These are phyloP conservation scores for Trametes meyenii DNA, from an alignment of 768 basidiomycete species.

Conservation along the genomic window DNA sequence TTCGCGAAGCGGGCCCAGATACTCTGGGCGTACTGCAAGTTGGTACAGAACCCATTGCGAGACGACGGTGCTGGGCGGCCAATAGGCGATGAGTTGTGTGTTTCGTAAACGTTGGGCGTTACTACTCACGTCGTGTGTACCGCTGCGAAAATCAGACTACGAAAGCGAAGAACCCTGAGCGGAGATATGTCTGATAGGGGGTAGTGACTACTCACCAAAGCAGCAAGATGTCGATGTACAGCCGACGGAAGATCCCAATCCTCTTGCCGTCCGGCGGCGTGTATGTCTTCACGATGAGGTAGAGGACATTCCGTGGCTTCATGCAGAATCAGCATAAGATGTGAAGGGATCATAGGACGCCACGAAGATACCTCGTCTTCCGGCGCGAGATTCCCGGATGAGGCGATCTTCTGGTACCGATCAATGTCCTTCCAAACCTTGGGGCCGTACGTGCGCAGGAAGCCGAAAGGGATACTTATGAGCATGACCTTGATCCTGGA, in stretches of 20 bases:
- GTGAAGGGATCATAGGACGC: neutral
- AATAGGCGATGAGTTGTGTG: neutral
- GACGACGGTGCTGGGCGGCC: slow-evolving; percentile 33
- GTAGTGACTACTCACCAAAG: slow-evolving; percentile 27
- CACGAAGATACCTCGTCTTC: slow-evolving; percentile 17
- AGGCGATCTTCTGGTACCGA: slow-evolving; percentile 21
- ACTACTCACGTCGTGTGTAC: slow-evolving; percentile 41
- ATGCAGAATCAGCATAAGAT: neutral
- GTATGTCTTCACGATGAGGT: slow-evolving; percentile 25
- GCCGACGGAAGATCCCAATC: slow-evolving; percentile 21
- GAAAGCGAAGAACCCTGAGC: neutral
- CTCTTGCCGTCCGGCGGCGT: slow-evolving; percentile 5
- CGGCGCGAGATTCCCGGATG: slow-evolving; percentile 12
- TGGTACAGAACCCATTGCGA: slow-evolving; percentile 40
- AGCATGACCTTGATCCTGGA: slow-evolving; percentile 27
- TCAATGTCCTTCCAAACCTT: slow-evolving; percentile 23
- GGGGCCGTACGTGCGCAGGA: slow-evolving; percentile 24
- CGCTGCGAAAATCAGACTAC: slow-evolving; percentile 39
- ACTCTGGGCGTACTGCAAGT: slow-evolving; percentile 35
- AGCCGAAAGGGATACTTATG: slow-evolving; percentile 26
- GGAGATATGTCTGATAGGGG: neutral
- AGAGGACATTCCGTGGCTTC: slow-evolving; percentile 24
- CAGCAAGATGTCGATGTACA: slow-evolving; percentile 33
- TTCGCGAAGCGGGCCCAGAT: slow-evolving; percentile 32
- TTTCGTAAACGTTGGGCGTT: neutral